A percentile compares a stretch with the other conserved stretches of the same genome.
phyloP scores from a whole-genome alignment of 345 rosid genomes.

The Orychophragmus violaceus region DNA sequence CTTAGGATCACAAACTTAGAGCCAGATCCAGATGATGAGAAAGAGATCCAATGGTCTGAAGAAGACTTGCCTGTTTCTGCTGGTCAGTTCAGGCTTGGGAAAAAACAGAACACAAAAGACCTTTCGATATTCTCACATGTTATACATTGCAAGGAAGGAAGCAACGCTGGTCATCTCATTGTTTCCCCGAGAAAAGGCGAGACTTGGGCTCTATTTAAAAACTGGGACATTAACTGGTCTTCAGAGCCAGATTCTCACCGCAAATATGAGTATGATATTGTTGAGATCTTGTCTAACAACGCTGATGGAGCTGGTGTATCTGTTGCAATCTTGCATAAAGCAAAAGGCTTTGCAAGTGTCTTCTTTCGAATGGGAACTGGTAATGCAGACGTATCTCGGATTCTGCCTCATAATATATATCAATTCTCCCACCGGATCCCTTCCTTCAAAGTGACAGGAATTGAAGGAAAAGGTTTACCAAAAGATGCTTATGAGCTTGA shows the following conservation, averaged over 20 bases:
- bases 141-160: neutral
- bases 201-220: no score
- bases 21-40: no score
- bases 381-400: neutral
- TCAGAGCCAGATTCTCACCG: no score
- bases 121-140: neutral
- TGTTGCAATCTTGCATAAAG: slow-evolving; percentile 50
- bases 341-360: no score
- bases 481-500: no score
- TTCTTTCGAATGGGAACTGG: slow-evolving; percentile 34
- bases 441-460: slow-evolving; percentile 45
- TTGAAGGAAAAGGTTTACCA: slow-evolving; percentile 32
- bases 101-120: neutral
- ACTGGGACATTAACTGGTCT: no score
- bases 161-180: neutral
- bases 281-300: slow-evolving; percentile 49
- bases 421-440: slow-evolving; percentile 63
- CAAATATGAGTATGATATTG: slow-evolving; percentile 55
- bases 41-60: no score
- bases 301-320: slow-evolving; percentile 33
- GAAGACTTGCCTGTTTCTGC: neutral
- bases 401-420: slow-evolving; percentile 40
- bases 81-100: neutral
- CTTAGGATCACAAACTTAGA: slow-evolving; percentile 50
- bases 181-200: slow-evolving; percentile 24